phyloP scores from a whole-genome alignment of 495 filamentous ascomycete genomes.

The Tirmania nivea region DNA sequence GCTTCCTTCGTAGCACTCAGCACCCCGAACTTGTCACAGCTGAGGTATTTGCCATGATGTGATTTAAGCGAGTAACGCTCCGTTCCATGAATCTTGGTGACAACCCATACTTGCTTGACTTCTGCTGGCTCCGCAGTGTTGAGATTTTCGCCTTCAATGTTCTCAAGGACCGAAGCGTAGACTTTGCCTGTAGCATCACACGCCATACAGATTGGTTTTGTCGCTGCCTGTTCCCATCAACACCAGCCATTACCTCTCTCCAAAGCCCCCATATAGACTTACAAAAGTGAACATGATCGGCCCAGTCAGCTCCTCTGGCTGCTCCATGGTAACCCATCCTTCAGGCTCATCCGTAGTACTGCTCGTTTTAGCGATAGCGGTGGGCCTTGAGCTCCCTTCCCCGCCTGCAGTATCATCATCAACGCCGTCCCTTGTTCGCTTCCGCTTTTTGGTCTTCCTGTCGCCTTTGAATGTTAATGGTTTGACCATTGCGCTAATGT shows the following conservation, averaged over 20 bases:
- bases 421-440: conserved; percentile 31
- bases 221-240: not conserved
- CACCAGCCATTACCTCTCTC: too few relatives aligned
- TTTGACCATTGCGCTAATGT: conserved; percentile 38
- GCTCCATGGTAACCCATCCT: conserved; percentile 69
- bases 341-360: conserved; percentile 11
- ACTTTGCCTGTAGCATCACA: conserved; percentile 69
- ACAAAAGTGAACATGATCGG: conserved; percentile 59
- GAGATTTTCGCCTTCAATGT: conserved; percentile 58
- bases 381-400: conserved; percentile 5
- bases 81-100: conserved; percentile 60
- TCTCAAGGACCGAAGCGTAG: conserved; percentile 58
- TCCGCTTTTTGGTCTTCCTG: conserved; percentile 82
- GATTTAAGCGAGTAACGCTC: conserved; percentile 68
- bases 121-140: conserved; percentile 76
- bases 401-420: conserved; percentile 19
- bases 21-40: conserved; percentile 63
- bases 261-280: conserved; percentile 20
- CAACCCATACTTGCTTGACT: conserved; percentile 87
- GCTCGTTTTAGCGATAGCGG: conserved; percentile 19
- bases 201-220: conserved; percentile 46
- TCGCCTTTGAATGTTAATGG: conserved; percentile 90
- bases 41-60: conserved; percentile 70
- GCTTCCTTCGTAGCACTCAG: conserved; percentile 58
- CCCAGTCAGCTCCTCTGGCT: conserved; percentile 50